Conservation (phyloP, 2,329 filamentous ascomycete species). For the Diaporthe ampelina region DNA sequence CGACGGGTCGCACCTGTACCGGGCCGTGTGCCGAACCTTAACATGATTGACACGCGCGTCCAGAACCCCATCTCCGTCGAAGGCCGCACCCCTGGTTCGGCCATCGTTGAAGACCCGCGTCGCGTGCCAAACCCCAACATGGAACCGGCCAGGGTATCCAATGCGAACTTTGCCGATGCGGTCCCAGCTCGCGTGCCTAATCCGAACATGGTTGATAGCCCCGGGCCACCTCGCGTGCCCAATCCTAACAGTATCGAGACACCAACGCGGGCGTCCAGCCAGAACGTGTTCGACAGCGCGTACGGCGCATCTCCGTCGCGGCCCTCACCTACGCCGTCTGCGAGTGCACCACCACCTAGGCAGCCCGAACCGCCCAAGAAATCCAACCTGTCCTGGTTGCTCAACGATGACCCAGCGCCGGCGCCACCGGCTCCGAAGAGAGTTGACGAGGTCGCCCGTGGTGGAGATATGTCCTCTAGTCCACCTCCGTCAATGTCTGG, state of each 20-base stretch:
- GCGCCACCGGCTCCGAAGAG: conserved; percentile 64
- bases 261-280: conserved; percentile 36
- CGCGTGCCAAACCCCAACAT: conserved; percentile 37
- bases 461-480: conserved; percentile 61
- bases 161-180: conserved; percentile 29
- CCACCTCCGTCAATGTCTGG: conserved; percentile 66
- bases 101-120: conserved; percentile 33
- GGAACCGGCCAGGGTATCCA: conserved; percentile 35
- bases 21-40: conserved; percentile 49
- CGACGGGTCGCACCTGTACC: conserved; percentile 56
- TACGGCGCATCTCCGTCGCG: conserved; percentile 39
- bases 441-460: conserved; percentile 61
- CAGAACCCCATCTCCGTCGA: conserved; percentile 14
- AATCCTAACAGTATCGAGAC: conserved; percentile 39
- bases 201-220: conserved; percentile 35
- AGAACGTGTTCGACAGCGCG: conserved; percentile 44
- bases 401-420: conserved; percentile 68
- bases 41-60: conserved; percentile 32
- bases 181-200: conserved; percentile 39
- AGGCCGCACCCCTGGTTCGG: conserved; percentile 30
- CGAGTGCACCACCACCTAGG: conserved; percentile 56
- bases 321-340: conserved; percentile 54
- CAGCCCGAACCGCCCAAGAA: conserved; percentile 68
- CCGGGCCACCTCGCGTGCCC: conserved; percentile 37
- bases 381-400: conserved; percentile 73